Evolutionary conservation across 441 rosid genomes (phyloP).

Genomic region (Pelargonium citronellum): DNA sequence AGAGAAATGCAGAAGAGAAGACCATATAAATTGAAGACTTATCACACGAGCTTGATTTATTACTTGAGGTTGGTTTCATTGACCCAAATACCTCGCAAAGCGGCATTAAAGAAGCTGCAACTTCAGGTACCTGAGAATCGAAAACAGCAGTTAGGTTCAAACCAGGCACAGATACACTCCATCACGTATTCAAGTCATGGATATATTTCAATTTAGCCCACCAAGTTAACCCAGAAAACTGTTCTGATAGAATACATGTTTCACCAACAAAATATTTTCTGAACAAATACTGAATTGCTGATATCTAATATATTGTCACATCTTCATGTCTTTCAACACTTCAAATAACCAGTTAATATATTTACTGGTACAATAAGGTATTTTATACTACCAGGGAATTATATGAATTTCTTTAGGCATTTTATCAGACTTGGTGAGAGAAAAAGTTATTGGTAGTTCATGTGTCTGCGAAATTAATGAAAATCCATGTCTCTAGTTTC

Average conservation of each 20-base stretch:
- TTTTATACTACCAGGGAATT: background rate
- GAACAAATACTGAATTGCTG: too few relatives aligned
- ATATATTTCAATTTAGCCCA: background rate
- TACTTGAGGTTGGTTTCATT: slow-evolving; percentile 37
- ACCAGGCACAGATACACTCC: background rate
- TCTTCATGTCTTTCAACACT: too few relatives aligned
- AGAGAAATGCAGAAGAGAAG: slow-evolving; percentile 57
- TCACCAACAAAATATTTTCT: background rate
- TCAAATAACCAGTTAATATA: too few relatives aligned
- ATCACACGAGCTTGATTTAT: slow-evolving; percentile 26
- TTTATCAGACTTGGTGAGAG: background rate
- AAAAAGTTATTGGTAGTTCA: background rate
- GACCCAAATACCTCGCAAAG: slow-evolving; percentile 68
- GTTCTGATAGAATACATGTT: background rate
- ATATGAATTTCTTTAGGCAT: background rate
- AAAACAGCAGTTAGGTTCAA: slow-evolving; percentile 10
- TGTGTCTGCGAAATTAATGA: background rate
- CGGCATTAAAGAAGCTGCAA: slow-evolving; percentile 62
- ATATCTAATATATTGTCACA: too few relatives aligned
- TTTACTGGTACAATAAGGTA: too few relatives aligned
- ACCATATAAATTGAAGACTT: slow-evolving; percentile 50
- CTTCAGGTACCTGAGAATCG: slow-evolving; percentile 54
- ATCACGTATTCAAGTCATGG: slow-evolving; percentile 6
- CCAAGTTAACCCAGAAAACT: background rate
- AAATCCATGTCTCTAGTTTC: background rate